A percentile compares a stretch with the other conserved stretches of the same genome.
phyloP scores from a whole-genome alignment of 1,284 basidiomycete species.

The Cerrena zonata region DNA sequence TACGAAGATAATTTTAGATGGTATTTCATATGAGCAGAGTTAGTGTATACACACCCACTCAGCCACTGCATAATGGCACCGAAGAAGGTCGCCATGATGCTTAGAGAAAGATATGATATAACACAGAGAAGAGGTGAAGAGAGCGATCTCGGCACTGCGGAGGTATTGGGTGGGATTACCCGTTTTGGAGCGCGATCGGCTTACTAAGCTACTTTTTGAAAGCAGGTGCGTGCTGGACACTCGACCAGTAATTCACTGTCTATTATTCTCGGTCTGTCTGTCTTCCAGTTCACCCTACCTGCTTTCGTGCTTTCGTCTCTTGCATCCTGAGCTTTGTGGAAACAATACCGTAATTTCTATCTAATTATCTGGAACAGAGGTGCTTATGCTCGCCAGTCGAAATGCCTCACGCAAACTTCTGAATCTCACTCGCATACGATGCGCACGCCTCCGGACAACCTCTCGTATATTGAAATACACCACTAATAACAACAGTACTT shows the following conservation, averaged over 20 bases:
- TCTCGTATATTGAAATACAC: no score
- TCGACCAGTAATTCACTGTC: no score
- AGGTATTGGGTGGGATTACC: no score
- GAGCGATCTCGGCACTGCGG: not conserved
- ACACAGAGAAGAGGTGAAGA: not conserved
- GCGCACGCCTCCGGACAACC: no score
- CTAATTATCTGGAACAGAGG: not conserved
- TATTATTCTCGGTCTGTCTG: no score
- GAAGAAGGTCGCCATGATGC: slow-evolving; percentile 58
- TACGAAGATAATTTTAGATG: no score
- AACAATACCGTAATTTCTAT: not conserved
- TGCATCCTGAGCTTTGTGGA: not conserved
- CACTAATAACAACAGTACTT: no score
- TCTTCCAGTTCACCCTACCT: no score
- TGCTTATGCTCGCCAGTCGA: not conserved
- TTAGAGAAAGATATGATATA: not conserved
- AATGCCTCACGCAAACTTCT: not conserved
- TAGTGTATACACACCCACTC: slow-evolving; percentile 48
- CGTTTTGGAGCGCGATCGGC: not conserved
- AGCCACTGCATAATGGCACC: slow-evolving; percentile 66
- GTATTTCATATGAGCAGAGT: no score
- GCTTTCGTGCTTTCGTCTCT: not conserved
- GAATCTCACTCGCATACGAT: not conserved
- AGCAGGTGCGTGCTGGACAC: no score
- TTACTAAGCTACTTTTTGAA: not conserved